phyloP scores from a whole-genome alignment of 768 basidiomycete genomes.

The Tephrocybe sp. region DNA sequence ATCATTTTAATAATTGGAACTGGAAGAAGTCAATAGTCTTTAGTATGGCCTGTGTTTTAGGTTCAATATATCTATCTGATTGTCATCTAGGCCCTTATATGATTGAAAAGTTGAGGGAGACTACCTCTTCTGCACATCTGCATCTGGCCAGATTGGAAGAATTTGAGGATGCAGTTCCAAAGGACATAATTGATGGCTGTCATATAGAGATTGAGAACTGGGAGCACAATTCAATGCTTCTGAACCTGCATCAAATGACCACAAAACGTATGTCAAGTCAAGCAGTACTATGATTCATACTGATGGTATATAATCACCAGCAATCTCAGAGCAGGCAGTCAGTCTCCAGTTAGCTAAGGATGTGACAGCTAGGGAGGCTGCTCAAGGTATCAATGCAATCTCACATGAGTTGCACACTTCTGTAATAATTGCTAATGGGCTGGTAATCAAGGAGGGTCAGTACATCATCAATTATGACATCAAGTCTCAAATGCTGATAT shows the following conservation, averaged over 20 bases:
- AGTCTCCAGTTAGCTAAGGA: not conserved
- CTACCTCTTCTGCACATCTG: not conserved
- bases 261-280: not conserved
- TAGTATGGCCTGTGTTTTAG: not conserved
- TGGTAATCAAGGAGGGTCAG: conserved; percentile 2
- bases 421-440: conserved; percentile 1
- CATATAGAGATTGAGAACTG: not conserved
- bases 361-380: not conserved
- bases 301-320: not conserved
- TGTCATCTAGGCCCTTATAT: not conserved
- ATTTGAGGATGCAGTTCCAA: not conserved
- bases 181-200: not conserved
- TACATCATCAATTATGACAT: not conserved
- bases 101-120: not conserved
- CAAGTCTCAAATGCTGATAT: not conserved
- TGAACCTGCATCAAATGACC: not conserved
- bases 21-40: not conserved
- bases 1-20: conserved; percentile 4
- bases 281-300: not conserved
- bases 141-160: not conserved
- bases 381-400: not conserved
- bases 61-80: not conserved
- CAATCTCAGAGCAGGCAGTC: not conserved
- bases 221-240: not conserved
- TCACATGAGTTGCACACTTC: not conserved